Base-by-base conservation (phyloP, 805 yeast genomes). In the Wickerhamiella sorbophila region DNA sequence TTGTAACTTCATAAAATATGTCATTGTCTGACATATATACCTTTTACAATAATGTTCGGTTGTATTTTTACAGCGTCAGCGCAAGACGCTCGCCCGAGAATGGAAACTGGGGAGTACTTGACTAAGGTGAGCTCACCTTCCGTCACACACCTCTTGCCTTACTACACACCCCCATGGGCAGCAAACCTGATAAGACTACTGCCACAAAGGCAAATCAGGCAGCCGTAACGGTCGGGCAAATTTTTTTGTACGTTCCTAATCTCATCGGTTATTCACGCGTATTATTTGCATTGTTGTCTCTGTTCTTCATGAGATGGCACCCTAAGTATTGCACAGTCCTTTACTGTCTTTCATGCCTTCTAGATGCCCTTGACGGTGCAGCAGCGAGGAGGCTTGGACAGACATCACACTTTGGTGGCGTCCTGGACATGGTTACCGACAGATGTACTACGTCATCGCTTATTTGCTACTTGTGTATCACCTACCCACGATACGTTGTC, bases 401-500 rank as follows among this genome's bases (percentile, higher is more conserved):
- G 61, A 79, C 94, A 14, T 83, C 96, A 26, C 72, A 75, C 51
- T 84, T 85, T 51, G 99, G 99, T 31, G 97, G 98, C 16, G 94
- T 93, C 17, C 71, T 91, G 52, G 99, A 91, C 62, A 91, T 91
- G 99, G 96, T 91, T 26, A 88, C 98, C 16, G 99, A 91, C 60
- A 72, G 99, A 57, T 91, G 96, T 59, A 87, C 98, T 12, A 91
- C 99, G 0, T 75, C 94, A 12, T 80, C 95, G n/a, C 70, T 91
- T 54, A 77, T 91, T 51, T 86, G 94, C 59, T 91, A 73, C 60
- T 67, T 91, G 44, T 75, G 91, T 50, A 77, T 82, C 31, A 66
- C 81, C 37, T 88, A 83, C 56, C 96, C 96, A 5, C 53, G 61
- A 26, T 80, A 68, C 62, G 69, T 74, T 40, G 62, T 82, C 10